Conservation (phyloP, 257 asterid species). For the Penstemon newberryi region DNA sequence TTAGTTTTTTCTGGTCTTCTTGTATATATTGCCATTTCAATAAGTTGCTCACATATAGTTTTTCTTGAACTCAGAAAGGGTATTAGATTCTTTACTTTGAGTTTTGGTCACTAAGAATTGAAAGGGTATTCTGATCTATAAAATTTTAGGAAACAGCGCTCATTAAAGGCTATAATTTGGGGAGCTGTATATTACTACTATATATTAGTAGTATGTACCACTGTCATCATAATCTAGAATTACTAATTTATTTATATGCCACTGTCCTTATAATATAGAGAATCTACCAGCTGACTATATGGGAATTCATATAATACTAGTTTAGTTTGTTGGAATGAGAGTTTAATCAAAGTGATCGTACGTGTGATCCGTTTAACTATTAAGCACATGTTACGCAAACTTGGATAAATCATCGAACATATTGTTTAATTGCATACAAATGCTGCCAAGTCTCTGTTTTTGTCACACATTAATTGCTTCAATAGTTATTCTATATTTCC, state of each 20-base stretch:
- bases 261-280: constrained; percentile 16
- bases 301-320: constrained; percentile 6
- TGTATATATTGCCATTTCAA: neutral
- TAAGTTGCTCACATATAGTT: neutral
- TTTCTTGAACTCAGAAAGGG: neutral
- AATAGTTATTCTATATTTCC: neutral
- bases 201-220: constrained; percentile 14
- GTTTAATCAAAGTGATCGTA: neutral
- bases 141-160: no score
- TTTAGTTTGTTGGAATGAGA: constrained; percentile 1
- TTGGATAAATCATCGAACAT: neutral
- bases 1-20: neutral
- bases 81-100: neutral
- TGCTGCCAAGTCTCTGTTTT: neutral
- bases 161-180: neutral
- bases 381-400: neutral
- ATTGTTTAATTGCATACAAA: neutral
- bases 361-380: neutral
- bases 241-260: neutral
- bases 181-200: neutral
- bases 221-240: constrained; percentile 14
- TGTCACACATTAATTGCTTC: neutral
- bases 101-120: constrained; percentile 7
- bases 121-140: neutral
- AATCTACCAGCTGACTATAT: constrained; percentile 34